A percentile compares a stretch with the other conserved stretches of the same genome.
phyloP scores from a whole-genome alignment of 805 yeast species.

The Alloascoidea africana region DNA sequence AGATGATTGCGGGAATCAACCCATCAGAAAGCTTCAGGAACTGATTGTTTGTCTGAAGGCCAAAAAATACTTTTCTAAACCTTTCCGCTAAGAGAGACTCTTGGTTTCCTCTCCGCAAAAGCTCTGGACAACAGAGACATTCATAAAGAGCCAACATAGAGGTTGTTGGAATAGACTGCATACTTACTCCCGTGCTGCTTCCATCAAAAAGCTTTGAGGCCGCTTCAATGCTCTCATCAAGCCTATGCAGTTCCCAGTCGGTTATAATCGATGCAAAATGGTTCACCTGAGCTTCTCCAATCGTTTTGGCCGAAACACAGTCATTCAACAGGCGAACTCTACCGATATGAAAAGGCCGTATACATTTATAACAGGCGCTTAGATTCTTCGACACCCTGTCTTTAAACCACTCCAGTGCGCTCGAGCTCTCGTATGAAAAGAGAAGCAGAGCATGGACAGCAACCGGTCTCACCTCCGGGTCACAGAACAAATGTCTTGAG shows the following conservation, averaged over 20 bases:
- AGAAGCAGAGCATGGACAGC: not conserved
- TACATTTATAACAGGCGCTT: not conserved
- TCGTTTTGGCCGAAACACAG: not conserved
- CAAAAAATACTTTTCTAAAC: not conserved
- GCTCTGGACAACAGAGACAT: not conserved
- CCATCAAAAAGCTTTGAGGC: not conserved
- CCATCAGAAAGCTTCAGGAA: slow-evolving; percentile 1
- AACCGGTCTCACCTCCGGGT: not conserved
- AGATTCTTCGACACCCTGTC: not conserved
- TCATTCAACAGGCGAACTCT: not conserved
- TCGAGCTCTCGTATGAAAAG: not conserved
- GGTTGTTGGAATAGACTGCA: not conserved
- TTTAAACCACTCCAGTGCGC: not conserved
- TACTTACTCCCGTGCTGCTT: not conserved
- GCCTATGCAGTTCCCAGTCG: slow-evolving; percentile 1
- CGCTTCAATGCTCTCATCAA: not conserved
- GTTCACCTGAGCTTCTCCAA: not conserved
- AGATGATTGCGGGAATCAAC: not conserved
- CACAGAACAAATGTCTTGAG: not conserved
- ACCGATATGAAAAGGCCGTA: not conserved
- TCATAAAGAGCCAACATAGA: not conserved
- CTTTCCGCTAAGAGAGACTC: not conserved
- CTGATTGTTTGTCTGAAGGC: not conserved
- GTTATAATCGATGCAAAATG: not conserved
- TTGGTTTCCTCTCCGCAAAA: not conserved